phyloP scores from a whole-genome alignment of 257 asterid species.

The Voacanga thouarsii region DNA sequence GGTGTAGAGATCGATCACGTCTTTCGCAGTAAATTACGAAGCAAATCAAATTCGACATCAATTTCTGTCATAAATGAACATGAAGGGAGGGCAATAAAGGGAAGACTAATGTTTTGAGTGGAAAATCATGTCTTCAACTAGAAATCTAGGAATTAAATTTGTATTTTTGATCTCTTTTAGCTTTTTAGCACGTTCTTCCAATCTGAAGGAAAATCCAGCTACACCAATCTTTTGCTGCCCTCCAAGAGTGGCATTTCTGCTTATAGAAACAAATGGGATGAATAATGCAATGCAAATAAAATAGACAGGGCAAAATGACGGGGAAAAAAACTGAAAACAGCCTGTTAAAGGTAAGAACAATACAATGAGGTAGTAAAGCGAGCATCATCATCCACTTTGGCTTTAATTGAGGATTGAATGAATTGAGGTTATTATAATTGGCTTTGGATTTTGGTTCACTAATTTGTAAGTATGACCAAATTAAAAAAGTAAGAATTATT shows the following conservation, averaged over 20 bases:
- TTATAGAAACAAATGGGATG: constrained; percentile 14
- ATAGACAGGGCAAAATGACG: neutral
- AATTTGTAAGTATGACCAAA: constrained; percentile 35
- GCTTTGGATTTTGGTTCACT: constrained; percentile 32
- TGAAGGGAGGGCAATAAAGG: no score
- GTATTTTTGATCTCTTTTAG: constrained; percentile 57
- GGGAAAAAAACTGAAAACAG: neutral
- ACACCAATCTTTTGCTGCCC: constrained; percentile 46
- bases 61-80: no score
- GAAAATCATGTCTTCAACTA: neutral
- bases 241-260: constrained; percentile 48
- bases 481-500: neutral
- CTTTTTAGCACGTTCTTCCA: constrained; percentile 78
- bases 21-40: no score
- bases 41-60: no score
- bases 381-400: constrained; percentile 59
- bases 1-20: no score
- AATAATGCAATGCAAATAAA: constrained; percentile 9
- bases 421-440: no score
- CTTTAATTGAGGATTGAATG: constrained; percentile 22
- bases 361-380: constrained; percentile 77
- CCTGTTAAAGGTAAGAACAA: constrained; percentile 11
- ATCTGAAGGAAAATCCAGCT: constrained; percentile 59
- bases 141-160: neutral
- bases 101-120: neutral